phyloP scores from a whole-genome alignment of 768 basidiomycete species.

The Termitomyces bulborhizus region DNA sequence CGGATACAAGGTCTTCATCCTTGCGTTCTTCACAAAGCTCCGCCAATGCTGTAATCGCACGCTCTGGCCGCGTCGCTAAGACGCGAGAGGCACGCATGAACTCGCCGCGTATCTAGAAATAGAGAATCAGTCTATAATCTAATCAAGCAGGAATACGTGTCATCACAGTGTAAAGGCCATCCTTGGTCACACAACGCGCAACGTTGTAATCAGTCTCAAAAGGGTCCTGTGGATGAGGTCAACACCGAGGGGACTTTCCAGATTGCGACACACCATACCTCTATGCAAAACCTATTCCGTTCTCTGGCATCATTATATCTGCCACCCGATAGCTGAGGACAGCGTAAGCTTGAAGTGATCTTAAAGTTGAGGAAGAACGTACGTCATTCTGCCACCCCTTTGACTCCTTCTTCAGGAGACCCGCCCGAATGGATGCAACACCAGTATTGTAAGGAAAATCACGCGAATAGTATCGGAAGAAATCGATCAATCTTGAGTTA shows the following conservation, averaged over 20 bases:
- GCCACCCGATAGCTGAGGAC: slow-evolving; percentile 37
- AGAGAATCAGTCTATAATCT: slow-evolving; percentile 6
- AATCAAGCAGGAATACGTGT: slow-evolving; percentile 15
- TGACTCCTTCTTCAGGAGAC: slow-evolving; percentile 80
- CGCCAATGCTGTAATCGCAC: slow-evolving; percentile 75
- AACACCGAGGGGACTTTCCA: background rate
- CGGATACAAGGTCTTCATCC: slow-evolving; percentile 51
- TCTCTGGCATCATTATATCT: slow-evolving; percentile 73
- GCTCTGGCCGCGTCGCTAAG: slow-evolving; percentile 70
- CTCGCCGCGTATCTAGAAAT: slow-evolving; percentile 85
- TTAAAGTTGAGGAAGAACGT: slow-evolving; percentile 20
- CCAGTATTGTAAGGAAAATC: slow-evolving; percentile 90
- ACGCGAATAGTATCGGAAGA: slow-evolving; percentile 94
- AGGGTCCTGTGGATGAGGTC: slow-evolving; percentile 68
- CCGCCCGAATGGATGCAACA: slow-evolving; percentile 87
- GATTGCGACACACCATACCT: slow-evolving; percentile 42
- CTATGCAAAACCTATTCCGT: slow-evolving; percentile 92
- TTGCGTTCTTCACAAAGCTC: slow-evolving; percentile 91
- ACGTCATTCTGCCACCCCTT: slow-evolving; percentile 97
- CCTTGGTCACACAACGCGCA: slow-evolving; percentile 91
- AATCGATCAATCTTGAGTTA: slow-evolving; percentile 78
- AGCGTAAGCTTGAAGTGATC: slow-evolving; percentile 2
- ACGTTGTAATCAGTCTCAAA: slow-evolving; percentile 98
- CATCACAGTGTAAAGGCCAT: slow-evolving; percentile 88
- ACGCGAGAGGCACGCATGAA: slow-evolving; percentile 95